Conservation (phyloP, 106 monocot species). For the Allium cepa region DNA sequence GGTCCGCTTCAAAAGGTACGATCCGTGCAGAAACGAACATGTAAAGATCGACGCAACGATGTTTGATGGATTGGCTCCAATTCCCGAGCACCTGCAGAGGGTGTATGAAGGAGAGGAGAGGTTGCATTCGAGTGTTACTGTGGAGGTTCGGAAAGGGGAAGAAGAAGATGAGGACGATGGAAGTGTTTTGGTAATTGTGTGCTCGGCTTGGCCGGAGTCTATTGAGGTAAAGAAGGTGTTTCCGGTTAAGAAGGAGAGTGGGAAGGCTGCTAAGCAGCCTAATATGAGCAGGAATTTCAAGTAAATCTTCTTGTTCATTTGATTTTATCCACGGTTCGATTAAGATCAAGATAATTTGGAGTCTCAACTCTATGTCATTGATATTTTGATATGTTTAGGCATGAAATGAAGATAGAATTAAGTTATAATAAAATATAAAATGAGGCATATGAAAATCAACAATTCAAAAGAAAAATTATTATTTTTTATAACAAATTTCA, state of each 20-base stretch:
- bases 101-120: constrained; percentile 24
- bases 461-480: too few species aligned
- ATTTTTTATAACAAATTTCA: too few species aligned
- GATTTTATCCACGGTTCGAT: too few species aligned
- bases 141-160: constrained; percentile 30
- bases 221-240: constrained; percentile 32
- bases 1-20: constrained; percentile 32
- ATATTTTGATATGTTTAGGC: too few species aligned
- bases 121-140: constrained; percentile 55
- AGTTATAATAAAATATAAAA: too few species aligned
- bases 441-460: too few species aligned
- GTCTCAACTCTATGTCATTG: too few species aligned
- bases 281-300: constrained; percentile 35
- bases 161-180: neutral
- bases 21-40: constrained; percentile 28
- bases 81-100: constrained; percentile 25
- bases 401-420: too few species aligned
- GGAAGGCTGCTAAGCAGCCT: constrained; percentile 1
- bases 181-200: constrained; percentile 25
- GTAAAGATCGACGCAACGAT: constrained; percentile 71
- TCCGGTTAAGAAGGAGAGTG: constrained; percentile 9
- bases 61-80: constrained; percentile 56
- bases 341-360: too few species aligned
- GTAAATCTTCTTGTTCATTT: constrained; percentile 8
- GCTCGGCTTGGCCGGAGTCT: constrained; percentile 49